Conservation (phyloP, 2,329 filamentous ascomycete species). For the Helicocarpus griseus region DNA sequence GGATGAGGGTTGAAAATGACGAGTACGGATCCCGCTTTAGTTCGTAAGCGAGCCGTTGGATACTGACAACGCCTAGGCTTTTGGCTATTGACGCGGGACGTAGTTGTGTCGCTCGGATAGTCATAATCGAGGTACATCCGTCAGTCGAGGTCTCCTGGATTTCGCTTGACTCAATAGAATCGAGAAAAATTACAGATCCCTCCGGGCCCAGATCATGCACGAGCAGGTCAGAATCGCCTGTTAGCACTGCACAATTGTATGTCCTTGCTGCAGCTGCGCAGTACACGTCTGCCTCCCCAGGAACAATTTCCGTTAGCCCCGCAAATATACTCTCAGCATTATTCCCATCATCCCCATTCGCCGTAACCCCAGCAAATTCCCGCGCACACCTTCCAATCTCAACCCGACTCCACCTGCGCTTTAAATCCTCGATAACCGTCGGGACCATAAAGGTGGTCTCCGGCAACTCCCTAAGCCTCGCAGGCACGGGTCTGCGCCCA, state of each 20-base stretch:
- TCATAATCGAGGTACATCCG: neutral
- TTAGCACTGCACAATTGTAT: slow-evolving; percentile 54
- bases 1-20: slow-evolving; percentile 23
- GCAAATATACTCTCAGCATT: slow-evolving; percentile 22
- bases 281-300: slow-evolving; percentile 76
- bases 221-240: slow-evolving; percentile 79
- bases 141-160: neutral
- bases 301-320: slow-evolving; percentile 49
- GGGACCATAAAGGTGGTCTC: slow-evolving; percentile 66
- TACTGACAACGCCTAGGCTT: slow-evolving; percentile 23
- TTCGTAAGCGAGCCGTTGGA: slow-evolving; percentile 33
- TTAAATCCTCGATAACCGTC: slow-evolving; percentile 61
- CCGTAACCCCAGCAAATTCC: neutral
- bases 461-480: slow-evolving; percentile 31
- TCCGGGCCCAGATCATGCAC: slow-evolving; percentile 57
- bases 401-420: slow-evolving; percentile 25
- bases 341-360: neutral
- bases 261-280: slow-evolving; percentile 58
- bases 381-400: slow-evolving; percentile 23
- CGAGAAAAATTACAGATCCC: slow-evolving; percentile 59
- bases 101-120: slow-evolving; percentile 28
- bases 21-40: slow-evolving; percentile 23
- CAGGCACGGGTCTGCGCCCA: slow-evolving; percentile 15
- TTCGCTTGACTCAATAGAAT: slow-evolving; percentile 41
- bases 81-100: slow-evolving; percentile 24